Base-by-base conservation (phyloP, 2,329 filamentous ascomycete species). In the Aspergillus sp. region DNA sequence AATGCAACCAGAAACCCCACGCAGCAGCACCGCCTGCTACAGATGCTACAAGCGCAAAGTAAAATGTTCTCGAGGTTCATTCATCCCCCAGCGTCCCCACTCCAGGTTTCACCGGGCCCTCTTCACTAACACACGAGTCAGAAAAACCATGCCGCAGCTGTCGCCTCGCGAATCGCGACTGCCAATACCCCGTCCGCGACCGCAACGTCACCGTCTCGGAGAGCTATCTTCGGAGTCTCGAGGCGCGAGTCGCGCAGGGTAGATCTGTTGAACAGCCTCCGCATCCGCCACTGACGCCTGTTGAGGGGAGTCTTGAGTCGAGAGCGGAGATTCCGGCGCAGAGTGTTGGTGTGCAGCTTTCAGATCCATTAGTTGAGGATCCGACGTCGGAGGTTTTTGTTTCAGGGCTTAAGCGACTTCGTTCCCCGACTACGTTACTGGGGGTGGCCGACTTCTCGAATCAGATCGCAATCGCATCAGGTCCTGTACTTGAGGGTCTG, bases 31-130 rank as follows among this genome's bases (percentile, higher is more conserved):
- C 9, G 56, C 56, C 15, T 58, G 56, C n/a, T 45, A 52, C 17
- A 34, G 48, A 17, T 58, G 56, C 25, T 50, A 50, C 17, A 58
- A 50, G 22, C 56, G 49, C 25, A 58, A 58, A 52, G 56, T 58
- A 22, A 58, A 58, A 43, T 52, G 56, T 17, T 50, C 46, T 5
- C 46, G 47, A 22, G 56, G 56, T 58, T 23, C 31, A 31, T 58
- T 23, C 31, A 31, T 13, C 30, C 13, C 22, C 15, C 15, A 38
- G 25, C 25, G 2, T 28, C 25, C 8, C 3, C 13, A 41, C 34
- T 41, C 34, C 34, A 41, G 2, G 9, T 38, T n/a, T 43, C 48
- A 45, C 23, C 19, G 19, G 19, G 19, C 19, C 19, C 19, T 17
- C 28, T 5, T 13, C 30, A 3, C 28, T 53, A 41, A 53, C 50